Percentiles rank a stretch among this genome's conserved stretches.
Conservation (phyloP, 495 filamentous ascomycete genomes). For the Penicillium riverlandense region DNA sequence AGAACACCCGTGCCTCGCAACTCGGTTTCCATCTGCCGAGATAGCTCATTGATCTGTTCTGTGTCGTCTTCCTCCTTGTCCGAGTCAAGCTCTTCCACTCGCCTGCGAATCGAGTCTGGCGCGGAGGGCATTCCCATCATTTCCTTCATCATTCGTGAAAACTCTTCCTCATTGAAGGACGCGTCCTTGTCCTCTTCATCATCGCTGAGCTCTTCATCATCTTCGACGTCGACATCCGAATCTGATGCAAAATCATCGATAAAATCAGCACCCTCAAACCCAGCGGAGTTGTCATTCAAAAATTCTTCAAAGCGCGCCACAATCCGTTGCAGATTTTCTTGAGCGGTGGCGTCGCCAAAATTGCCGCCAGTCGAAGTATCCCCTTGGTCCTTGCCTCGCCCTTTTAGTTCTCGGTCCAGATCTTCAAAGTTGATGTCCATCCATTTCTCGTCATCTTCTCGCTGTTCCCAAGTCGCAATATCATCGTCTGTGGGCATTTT, state of each 20-base stretch:
- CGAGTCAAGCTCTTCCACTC: conserved; percentile 40
- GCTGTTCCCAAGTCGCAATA: conserved; percentile 58
- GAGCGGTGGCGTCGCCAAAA: conserved; percentile 74
- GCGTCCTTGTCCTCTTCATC: conserved; percentile 69
- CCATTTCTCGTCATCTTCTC: conserved; percentile 83
- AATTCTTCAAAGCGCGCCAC: conserved; percentile 91
- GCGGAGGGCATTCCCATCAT: conserved; percentile 77
- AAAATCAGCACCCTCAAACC: conserved; percentile 66
- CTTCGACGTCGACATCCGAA: conserved; percentile 53
- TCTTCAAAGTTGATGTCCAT: conserved; percentile 85
- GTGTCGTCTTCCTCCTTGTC: conserved; percentile 52
- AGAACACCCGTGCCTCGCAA: conserved; percentile 70
- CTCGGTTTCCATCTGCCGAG: conserved; percentile 74
- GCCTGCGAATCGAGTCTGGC: conserved; percentile 22
- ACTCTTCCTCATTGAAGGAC: conserved; percentile 78
- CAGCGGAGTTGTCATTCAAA: conserved; percentile 77
- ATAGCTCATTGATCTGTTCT: conserved; percentile 63
- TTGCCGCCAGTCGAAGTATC: conserved; percentile 14
- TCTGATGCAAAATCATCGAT: conserved; percentile 57
- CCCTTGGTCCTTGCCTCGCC: conserved; percentile 29
- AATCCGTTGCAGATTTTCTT: conserved; percentile 81
- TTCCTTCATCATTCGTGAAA: conserved; percentile 81
- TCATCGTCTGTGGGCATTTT: conserved; percentile 65
- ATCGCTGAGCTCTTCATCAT: conserved; percentile 45
- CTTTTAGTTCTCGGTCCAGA: conserved; percentile 73